A percentile compares a stretch with the other conserved stretches of the same genome.
Conservation (phyloP, 2,329 filamentous ascomycete species). For the Sporothrix pallida region DNA sequence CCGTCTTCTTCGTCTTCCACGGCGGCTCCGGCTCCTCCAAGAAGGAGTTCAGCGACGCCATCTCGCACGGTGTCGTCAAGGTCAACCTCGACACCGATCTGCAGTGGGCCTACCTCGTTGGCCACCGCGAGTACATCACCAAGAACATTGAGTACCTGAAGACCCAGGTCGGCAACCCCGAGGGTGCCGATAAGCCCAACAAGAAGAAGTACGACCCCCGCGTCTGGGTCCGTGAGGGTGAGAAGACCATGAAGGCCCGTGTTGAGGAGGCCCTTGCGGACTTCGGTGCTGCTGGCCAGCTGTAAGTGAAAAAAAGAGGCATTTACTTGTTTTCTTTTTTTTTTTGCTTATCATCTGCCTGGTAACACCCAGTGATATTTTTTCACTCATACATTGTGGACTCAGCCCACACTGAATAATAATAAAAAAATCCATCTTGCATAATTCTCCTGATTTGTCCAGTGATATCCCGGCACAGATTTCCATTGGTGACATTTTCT, state of each 20-base stretch:
- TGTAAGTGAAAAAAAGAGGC: constrained; percentile 59
- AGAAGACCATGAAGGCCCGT: constrained; percentile 93
- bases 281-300: constrained; percentile 83
- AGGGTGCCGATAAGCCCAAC: constrained; percentile 94
- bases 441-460: constrained; percentile 44
- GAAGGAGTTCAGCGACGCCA: constrained; percentile 87
- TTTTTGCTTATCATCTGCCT: background rate
- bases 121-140: constrained; percentile 92
- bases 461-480: constrained; percentile 1
- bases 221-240: constrained; percentile 80
- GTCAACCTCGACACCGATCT: constrained; percentile 99
- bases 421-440: constrained; percentile 22
- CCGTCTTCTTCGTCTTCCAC: constrained; percentile 99
- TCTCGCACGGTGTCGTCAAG: constrained; percentile 95
- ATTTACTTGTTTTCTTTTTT: constrained; percentile 19
- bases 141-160: constrained; percentile 94
- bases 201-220: constrained; percentile 93
- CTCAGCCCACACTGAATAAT: constrained; percentile 23
- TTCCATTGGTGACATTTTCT: background rate
- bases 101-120: constrained; percentile 90
- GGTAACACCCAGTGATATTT: background rate
- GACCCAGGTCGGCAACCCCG: constrained; percentile 89
- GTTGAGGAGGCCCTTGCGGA: constrained; percentile 82
- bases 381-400: constrained; percentile 24
- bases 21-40: constrained; percentile 92